A percentile compares a stretch with the other conserved stretches of the same genome.
phyloP scores from a whole-genome alignment of 106 monocot genomes.

The Chionographis japonica region DNA sequence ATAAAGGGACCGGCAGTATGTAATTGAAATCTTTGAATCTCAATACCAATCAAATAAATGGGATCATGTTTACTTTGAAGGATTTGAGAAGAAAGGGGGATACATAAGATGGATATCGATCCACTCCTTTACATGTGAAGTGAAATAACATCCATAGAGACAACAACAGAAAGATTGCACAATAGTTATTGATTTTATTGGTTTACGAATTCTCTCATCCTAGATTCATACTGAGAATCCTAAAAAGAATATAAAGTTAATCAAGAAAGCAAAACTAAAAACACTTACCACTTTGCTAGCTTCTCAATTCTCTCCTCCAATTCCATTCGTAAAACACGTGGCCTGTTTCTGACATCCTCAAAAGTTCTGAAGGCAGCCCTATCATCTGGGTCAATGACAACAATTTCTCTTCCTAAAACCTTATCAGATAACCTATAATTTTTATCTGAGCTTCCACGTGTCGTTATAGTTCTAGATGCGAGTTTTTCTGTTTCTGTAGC shows the following conservation, averaged over 20 bases:
- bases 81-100: too few species aligned
- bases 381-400: constrained; percentile 41
- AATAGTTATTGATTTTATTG: too few species aligned
- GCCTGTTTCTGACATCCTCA: constrained; percentile 85
- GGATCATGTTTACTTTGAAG: too few species aligned
- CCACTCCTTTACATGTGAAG: too few species aligned
- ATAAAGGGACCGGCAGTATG: too few species aligned
- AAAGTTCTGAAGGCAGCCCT: constrained; percentile 89
- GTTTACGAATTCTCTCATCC: too few species aligned
- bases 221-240: neutral
- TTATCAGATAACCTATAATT: constrained; percentile 4
- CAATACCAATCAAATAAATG: too few species aligned
- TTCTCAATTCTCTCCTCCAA: constrained; percentile 82
- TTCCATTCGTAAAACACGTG: constrained; percentile 81
- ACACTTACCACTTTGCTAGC: constrained; percentile 68
- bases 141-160: too few species aligned
- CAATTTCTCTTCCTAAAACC: constrained; percentile 9
- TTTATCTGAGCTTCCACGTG: constrained; percentile 9
- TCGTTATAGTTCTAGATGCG: constrained; percentile 7
- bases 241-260: neutral
- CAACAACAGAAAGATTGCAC: too few species aligned
- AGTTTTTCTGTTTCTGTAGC: neutral
- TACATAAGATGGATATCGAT: too few species aligned
- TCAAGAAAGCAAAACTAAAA: neutral
- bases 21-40: too few species aligned